phyloP scores from a whole-genome alignment of 108 stramenopile genomes.

The Skeletonema potamos region DNA sequence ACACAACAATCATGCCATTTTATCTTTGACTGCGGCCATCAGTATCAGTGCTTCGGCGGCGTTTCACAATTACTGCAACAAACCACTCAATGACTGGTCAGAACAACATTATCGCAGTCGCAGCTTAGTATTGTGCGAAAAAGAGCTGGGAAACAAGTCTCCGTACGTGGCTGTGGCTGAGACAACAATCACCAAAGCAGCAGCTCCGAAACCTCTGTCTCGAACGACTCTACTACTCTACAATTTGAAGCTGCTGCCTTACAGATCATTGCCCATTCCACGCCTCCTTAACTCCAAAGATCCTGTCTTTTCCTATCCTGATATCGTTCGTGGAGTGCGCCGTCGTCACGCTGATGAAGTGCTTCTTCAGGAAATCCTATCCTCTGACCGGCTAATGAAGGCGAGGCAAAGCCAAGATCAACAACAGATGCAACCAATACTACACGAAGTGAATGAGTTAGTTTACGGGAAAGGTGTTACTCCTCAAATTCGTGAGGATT shows the following conservation, averaged over 20 bases:
- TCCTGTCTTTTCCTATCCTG: conserved; percentile 50
- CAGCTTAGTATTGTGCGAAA: not conserved
- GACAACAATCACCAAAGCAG: not conserved
- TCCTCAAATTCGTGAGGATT: conserved; percentile 74
- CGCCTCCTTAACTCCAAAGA: conserved; percentile 49
- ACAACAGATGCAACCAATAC: conserved; percentile 34
- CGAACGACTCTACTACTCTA: conserved; percentile 18
- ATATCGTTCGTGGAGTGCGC: conserved; percentile 39
- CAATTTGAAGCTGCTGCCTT: conserved; percentile 14
- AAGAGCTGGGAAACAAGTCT: not conserved
- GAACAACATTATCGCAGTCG: not conserved
- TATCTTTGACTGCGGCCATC: not conserved
- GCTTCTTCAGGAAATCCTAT: conserved; percentile 40
- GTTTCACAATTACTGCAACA: not conserved
- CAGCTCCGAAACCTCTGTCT: conserved; percentile 13
- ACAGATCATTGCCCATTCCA: conserved; percentile 46
- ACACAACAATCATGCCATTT: not conserved
- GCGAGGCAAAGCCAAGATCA: conserved; percentile 37
- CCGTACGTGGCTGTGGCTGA: not conserved
- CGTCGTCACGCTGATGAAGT: conserved; percentile 58
- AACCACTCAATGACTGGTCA: not conserved
- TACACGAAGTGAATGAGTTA: conserved; percentile 45
- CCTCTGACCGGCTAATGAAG: conserved; percentile 32
- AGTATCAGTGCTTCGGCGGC: not conserved
- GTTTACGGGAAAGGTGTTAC: conserved; percentile 73